Percentiles rank a stretch among this genome's conserved stretches.
phyloP scores from a whole-genome alignment of 768 basidiomycete genomes.

The Tricholoma bakamatsutake region DNA sequence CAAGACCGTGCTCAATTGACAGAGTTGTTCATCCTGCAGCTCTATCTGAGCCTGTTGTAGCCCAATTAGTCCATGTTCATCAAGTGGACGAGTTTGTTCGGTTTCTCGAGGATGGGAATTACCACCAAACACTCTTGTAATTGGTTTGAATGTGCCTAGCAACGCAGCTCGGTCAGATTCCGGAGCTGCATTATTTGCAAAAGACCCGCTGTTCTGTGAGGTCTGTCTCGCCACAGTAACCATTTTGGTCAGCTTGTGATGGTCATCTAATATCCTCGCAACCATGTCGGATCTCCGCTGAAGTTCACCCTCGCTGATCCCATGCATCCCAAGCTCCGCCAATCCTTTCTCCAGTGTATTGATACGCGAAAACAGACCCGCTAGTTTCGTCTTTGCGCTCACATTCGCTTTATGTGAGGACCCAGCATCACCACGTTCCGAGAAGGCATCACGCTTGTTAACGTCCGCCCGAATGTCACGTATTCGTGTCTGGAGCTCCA shows the following conservation, averaged over 20 bases:
- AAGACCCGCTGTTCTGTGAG: slow-evolving; percentile 29
- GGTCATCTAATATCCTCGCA: slow-evolving; percentile 82
- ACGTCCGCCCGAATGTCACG: slow-evolving; percentile 83
- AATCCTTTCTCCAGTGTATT: slow-evolving; percentile 66
- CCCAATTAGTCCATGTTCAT: slow-evolving; percentile 72
- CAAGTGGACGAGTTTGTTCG: slow-evolving; percentile 79
- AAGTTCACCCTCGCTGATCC: slow-evolving; percentile 89
- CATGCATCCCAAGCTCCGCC: slow-evolving; percentile 54
- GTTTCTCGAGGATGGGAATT: slow-evolving; percentile 65
- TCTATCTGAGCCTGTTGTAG: slow-evolving; percentile 79
- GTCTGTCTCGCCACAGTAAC: slow-evolving; percentile 67
- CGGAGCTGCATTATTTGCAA: slow-evolving; percentile 36
- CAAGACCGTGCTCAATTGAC: slow-evolving; percentile 74
- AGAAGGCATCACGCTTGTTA: slow-evolving; percentile 82
- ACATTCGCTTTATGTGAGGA: slow-evolving; percentile 78
- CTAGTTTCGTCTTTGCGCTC: slow-evolving; percentile 80
- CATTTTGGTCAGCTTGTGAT: slow-evolving; percentile 83
- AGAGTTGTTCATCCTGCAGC: slow-evolving; percentile 79
- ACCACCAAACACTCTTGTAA: slow-evolving; percentile 77
- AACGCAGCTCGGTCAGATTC: slow-evolving; percentile 63
- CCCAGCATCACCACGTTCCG: slow-evolving; percentile 64
- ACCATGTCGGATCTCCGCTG: slow-evolving; percentile 87
- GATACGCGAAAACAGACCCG: slow-evolving; percentile 69
- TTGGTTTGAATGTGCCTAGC: slow-evolving; percentile 44
- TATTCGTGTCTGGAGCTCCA: slow-evolving; percentile 66